These are phyloP conservation scores for Hygrophorus russula DNA, from an alignment of 768 basidiomycete species.

Conservation along the genomic window DNA sequence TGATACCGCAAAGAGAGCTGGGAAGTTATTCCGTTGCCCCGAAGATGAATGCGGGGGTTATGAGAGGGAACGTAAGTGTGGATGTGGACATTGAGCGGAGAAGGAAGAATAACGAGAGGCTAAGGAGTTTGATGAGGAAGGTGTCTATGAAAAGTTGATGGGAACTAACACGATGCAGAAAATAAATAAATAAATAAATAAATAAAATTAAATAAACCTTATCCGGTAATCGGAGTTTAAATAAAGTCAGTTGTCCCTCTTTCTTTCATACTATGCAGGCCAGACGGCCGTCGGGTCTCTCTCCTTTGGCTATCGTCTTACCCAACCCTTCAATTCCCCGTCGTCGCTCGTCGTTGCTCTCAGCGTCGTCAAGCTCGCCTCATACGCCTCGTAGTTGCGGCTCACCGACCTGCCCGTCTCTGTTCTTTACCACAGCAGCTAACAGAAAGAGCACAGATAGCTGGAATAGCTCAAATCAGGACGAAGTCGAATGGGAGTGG, in stretches of 20 bases:
- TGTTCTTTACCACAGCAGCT: constrained; percentile 34
- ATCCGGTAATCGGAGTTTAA: background rate
- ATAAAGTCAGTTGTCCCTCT: background rate
- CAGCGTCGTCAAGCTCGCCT: constrained; percentile 33
- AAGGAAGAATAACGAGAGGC: constrained; percentile 62
- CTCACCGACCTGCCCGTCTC: constrained; percentile 41
- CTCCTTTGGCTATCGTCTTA: constrained; percentile 50
- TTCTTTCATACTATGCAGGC: constrained; percentile 27
- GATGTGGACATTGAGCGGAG: constrained; percentile 67
- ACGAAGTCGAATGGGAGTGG: constrained; percentile 63
- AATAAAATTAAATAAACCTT: no score
- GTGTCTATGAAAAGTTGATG: constrained; percentile 16
- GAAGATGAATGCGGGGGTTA: constrained; percentile 38
- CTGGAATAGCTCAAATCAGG: constrained; percentile 73
- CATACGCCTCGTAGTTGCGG: constrained; percentile 50
- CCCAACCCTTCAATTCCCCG: constrained; percentile 46
- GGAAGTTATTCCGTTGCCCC: constrained; percentile 79
- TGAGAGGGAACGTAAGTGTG: constrained; percentile 45
- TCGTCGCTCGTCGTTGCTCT: constrained; percentile 39
- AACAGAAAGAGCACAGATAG: constrained; percentile 72
- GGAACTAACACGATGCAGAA: no score
- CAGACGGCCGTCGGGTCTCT: constrained; percentile 37
- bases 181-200: no score
- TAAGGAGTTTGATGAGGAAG: constrained; percentile 52
- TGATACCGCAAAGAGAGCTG: constrained; percentile 68